Evolutionary conservation across 345 rosid genomes (phyloP), one percentile per base, ranked within the genome.

Genomic region (Hibiscus mutabilis): DNA sequence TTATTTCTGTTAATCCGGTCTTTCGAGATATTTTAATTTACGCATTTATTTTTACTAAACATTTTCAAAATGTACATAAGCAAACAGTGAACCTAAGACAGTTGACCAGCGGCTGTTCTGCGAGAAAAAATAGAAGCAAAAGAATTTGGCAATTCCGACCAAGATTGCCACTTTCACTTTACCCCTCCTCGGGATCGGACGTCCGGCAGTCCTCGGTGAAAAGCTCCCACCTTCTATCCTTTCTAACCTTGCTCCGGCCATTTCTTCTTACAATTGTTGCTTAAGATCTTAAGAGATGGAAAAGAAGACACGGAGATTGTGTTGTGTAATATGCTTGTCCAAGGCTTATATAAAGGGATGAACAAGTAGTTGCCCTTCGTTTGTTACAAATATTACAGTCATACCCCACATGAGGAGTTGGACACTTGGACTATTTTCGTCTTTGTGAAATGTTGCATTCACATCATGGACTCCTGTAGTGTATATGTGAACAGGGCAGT

Each of bases 161-260:
- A 87, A 70, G 10, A 84, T 85, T 4, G 75, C 84, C 67, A 79
- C 25, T 77, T 78, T 87, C 64, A 82, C 83, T 62, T 80, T 80
- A 16, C 88, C 88, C 70, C 91, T 75, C 74, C 66, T 81, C 0
- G 91, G 88, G 66, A 83, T 83, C 80, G 68, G 68, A 35, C 87
- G 86, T 16, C 80, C 49, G 2, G 57, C 61, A 3, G 46, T 31
- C 21, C 71, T 68, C 51, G n/a, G 56, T 0, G 65, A 49, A 35
- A 25, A 0, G 40, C 62, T 7, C 15, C 37, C 75, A 35, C 61
- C 58, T 15, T 35, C 57, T 55, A 60, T 79, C 53, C 67, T 66
- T 42, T 31, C 71, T 22, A 25, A 21, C 29, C 29, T 56, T 56
- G 60, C 29, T 21, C 60, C 60, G 27, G 29, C 29, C 16, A 56